Conservation (phyloP, 2,329 filamentous ascomycete genomes). For the Ceratocystis cacaofunesta region DNA sequence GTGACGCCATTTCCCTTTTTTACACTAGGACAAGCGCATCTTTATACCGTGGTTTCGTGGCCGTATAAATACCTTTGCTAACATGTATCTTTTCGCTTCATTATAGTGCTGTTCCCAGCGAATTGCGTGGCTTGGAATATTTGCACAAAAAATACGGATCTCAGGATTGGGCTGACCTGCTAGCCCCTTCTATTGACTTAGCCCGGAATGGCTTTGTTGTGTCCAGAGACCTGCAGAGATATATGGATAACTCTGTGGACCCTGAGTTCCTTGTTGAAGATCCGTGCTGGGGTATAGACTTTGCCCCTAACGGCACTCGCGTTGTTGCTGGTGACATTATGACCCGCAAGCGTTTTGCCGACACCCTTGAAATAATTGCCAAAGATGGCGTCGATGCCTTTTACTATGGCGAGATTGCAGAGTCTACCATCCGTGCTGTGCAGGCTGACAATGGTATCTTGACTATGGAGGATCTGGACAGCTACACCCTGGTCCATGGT, state of each 20-base stretch:
- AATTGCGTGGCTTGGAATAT: constrained; percentile 58
- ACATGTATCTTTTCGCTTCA: background rate
- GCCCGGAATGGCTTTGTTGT: constrained; percentile 61
- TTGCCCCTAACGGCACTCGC: constrained; percentile 58
- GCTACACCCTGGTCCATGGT: constrained; percentile 54
- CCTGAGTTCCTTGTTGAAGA: constrained; percentile 53
- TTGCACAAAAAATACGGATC: constrained; percentile 47
- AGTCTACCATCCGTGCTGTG: constrained; percentile 56
- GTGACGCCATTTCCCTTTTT: constrained; percentile 25
- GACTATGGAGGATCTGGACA: constrained; percentile 59
- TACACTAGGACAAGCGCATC: no score
- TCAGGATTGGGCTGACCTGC: constrained; percentile 49
- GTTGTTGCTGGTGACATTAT: constrained; percentile 57
- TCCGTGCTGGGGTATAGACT: constrained; percentile 67
- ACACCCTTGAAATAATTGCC: constrained; percentile 58
- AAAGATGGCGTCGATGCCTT: constrained; percentile 52
- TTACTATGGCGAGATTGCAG: constrained; percentile 57
- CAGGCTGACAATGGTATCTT: constrained; percentile 65
- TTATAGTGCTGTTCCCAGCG: constrained; percentile 49
- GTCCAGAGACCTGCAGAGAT: constrained; percentile 52
- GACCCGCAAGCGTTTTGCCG: constrained; percentile 57
- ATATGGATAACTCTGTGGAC: constrained; percentile 43
- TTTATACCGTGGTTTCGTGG: no score
- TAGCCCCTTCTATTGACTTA: constrained; percentile 55
- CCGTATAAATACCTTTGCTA: background rate